Base-by-base conservation (phyloP, 78 protist species). In the Guillardia theta region DNA sequence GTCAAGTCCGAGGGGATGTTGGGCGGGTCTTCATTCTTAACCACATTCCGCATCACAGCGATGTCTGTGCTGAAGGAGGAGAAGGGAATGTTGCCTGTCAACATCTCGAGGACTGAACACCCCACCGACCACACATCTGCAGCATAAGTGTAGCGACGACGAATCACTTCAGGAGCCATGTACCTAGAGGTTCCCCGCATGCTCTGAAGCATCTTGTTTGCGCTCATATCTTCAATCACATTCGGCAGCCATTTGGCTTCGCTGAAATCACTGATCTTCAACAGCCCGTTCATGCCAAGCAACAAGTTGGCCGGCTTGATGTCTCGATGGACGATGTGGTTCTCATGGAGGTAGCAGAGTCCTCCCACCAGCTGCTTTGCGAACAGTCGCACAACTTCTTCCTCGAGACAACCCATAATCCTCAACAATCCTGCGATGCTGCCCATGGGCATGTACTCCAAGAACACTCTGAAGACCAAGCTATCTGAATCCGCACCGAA, bases 101-200 rank as follows among this genome's bases (percentile, higher is more conserved):
- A 50, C 90, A 78, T 78, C 90, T 78, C 90, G 24, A 78, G 24
- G 1, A 78, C 90, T 24, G 21, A 30, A 50, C 58, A 50, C 58
- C 90, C 90, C 24, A 78, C 24, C 43, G 44, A n/a, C 90, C 90
- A 78, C 37, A 78, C 12, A 30, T 78, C 90, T 8, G 90, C 90
- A 12, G 90, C 90, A 18, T 15, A 18, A 8, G 90, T 78, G 90
- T 78, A 78, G 41, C 44, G n/a, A n/a, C 48, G 90, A 19, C 39
- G 18, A 30, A 78, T 78, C 50, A 78, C 90, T 48, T 78, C 90
- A 30, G 90, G 90, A 0, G 90, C 90, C 90, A 78, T 78, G 90
- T 78, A 78, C 43, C 90, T 19, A 10, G 90, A 44, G 8, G 90
- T 78, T 0, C 90, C 90, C 30, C 22, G 83, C 83, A 70, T 70